Evolutionary conservation across 129 eudicot species (phyloP).

Genomic region (Dittrichia graveolens): DNA sequence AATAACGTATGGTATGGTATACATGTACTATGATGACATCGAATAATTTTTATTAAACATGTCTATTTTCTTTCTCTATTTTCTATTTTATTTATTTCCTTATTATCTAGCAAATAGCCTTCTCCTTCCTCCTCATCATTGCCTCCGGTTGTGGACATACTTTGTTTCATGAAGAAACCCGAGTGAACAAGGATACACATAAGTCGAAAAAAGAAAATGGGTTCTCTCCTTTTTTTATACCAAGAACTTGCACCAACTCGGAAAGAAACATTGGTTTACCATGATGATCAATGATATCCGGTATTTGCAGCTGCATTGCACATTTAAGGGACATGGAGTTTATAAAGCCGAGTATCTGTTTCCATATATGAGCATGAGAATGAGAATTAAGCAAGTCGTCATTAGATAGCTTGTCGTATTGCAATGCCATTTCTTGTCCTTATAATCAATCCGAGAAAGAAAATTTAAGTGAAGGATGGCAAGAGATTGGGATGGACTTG

Average conservation of each 20-base stretch:
- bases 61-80: too few relatives aligned
- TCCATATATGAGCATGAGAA: conserved; percentile 58
- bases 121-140: not conserved
- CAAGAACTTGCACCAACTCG: conserved; percentile 34
- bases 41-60: too few relatives aligned
- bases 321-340: conserved; percentile 58
- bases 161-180: conserved; percentile 33
- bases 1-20: too few relatives aligned
- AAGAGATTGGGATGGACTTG: too few relatives aligned
- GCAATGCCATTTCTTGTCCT: conserved; percentile 10
- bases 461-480: not conserved
- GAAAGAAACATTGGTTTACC: conserved; percentile 46
- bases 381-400: conserved; percentile 41
- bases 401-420: not conserved
- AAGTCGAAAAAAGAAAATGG: conserved; percentile 29
- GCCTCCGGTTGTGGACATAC: too few relatives aligned
- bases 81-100: too few relatives aligned
- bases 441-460: not conserved
- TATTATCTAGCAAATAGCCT: conserved; percentile 19
- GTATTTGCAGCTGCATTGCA: conserved; percentile 50
- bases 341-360: conserved; percentile 40
- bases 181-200: conserved; percentile 50
- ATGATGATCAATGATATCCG: conserved; percentile 46
- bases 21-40: too few relatives aligned
- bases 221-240: conserved; percentile 34